Percentiles rank a stretch among this genome's conserved stretches.
Conservation (phyloP, 495 filamentous ascomycete genomes). For the Saxophila tyrrhenica region DNA sequence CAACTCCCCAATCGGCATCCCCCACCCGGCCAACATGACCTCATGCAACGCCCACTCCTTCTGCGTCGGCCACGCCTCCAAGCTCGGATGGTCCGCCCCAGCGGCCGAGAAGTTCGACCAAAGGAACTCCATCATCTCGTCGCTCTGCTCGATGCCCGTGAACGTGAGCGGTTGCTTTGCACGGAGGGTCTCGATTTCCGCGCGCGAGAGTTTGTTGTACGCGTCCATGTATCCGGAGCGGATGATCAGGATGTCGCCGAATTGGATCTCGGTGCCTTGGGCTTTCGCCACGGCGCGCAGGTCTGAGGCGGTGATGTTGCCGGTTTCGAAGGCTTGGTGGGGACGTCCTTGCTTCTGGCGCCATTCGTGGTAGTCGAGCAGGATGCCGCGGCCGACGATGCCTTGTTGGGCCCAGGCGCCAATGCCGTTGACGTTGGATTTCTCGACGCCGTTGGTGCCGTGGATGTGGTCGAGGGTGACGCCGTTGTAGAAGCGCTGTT, state of each 20-base stretch:
- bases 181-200: conserved; percentile 28
- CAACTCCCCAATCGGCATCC: conserved; percentile 26
- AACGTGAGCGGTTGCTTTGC: conserved; percentile 31
- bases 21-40: conserved; percentile 25
- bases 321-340: conserved; percentile 35
- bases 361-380: conserved; percentile 38
- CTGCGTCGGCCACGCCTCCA: conserved; percentile 28
- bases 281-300: conserved; percentile 35
- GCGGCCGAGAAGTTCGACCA: conserved; percentile 30
- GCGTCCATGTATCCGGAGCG: conserved; percentile 39
- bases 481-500: conserved; percentile 48
- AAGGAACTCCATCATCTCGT: conserved; percentile 31
- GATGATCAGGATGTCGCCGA: conserved; percentile 46
- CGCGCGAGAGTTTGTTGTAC: conserved; percentile 22
- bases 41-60: conserved; percentile 24
- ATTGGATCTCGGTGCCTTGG: conserved; percentile 39
- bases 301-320: conserved; percentile 34
- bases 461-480: conserved; percentile 45
- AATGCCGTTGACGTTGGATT: conserved; percentile 35
- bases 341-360: conserved; percentile 15
- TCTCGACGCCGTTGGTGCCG: conserved; percentile 20
- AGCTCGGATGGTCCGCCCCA: conserved; percentile 26
- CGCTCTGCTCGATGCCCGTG: conserved; percentile 41
- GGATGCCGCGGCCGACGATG: conserved; percentile 35
- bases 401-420: conserved; percentile 35